Base-by-base conservation (phyloP, 2,329 filamentous ascomycete genomes). In the Hypoxylon sp. region DNA sequence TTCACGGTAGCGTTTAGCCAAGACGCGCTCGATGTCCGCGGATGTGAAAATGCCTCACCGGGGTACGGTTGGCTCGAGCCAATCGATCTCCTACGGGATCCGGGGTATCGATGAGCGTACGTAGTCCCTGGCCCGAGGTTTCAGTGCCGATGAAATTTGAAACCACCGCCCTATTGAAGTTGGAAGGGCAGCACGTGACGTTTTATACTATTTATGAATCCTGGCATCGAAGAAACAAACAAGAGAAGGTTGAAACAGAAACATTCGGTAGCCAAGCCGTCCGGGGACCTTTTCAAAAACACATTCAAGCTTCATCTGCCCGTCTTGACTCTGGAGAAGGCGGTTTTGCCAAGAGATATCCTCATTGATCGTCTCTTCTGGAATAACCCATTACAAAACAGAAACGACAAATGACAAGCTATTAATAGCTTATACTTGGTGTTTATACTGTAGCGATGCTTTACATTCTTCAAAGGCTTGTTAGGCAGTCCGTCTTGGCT, bases 1-100 rank as follows among this genome's bases (percentile, higher is more conserved):
- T 19, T 41, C 19, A 44, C 12, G 25, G 55, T 59, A 32, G 51
- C 51, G 56, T 44, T 52, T 57, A 51, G 54, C 59, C 53, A 57
- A 60, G 58, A 51, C 13, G 35, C 8, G 17, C 11, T 26, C 20
- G 40, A 55, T 51, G 19, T 55, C 35, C 38, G 40, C 54, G 30
- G 36, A 13, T 47, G 35, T 45, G 46, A 62, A 64, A 65, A 65
- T 65, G 57, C 63, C 63, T 61, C 63, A 65, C 50, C 13, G 36
- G n/a, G 46, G 36, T 37, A 51, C 49, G 41, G 51, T 47, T 51
- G 46, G 34, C 41, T 53, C 26, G 43, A 36, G 36, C 29, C 43
- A 40, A 53, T 51, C 52, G 44, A 52, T 53, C 44, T 52, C 32
- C 41, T 47, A 42, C 37, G 40, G 42, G 27, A 42, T 46, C 41